Evolutionary conservation across 495 filamentous ascomycete species (phyloP), one percentile per base, ranked within the genome.

Genomic region (Staphylotrichum tortipilum): DNA sequence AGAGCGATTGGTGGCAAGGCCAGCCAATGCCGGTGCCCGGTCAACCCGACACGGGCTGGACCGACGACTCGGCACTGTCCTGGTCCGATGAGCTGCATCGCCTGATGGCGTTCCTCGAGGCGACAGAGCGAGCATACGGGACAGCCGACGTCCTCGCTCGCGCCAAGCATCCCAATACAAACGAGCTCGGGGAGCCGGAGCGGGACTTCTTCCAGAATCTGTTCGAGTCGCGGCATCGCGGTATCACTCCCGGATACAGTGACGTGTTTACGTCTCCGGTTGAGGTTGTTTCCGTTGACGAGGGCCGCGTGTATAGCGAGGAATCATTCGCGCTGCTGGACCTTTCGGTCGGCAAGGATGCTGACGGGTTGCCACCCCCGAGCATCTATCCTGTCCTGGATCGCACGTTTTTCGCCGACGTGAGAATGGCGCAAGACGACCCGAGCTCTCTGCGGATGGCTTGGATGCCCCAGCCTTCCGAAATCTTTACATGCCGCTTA

Each of bases 1-100:
- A 85, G 50, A 63, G 75, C 8, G 80, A 91, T 19, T 96, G 90
- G 90, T 96, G 90, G 90, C 82, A 81, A 56, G 90, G 89, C 6
- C 72, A 76, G 9, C 52, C 71, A 0, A 85, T 91, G 28, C 68
- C 75, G 29, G 65, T 71, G 2, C 74, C 80, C 10, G 78, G 76
- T 29, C 72, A 81, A n/a, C 73, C 64, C 70, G 72, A 67, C 58
- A 68, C 74, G 17, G 75, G 80, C 12, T 49, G 52, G 15, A 52
- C 59, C 14, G 40, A 63, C 21, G 54, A 62, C 5, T 22, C 39
- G 11, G n/a, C 10, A 4, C 50, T 58, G 3, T 65, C 72, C 15
- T 69, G 83, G 46, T 40, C 68, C 15, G 66, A 74, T 19, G 83
- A 86, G 58, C 58, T 78, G 15, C 89, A 94, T 60, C 81, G 90